Evolutionary conservation across 768 basidiomycete genomes (phyloP), one percentile per base, ranked within the genome.

Genomic region (Kwoniella bestiolae): DNA sequence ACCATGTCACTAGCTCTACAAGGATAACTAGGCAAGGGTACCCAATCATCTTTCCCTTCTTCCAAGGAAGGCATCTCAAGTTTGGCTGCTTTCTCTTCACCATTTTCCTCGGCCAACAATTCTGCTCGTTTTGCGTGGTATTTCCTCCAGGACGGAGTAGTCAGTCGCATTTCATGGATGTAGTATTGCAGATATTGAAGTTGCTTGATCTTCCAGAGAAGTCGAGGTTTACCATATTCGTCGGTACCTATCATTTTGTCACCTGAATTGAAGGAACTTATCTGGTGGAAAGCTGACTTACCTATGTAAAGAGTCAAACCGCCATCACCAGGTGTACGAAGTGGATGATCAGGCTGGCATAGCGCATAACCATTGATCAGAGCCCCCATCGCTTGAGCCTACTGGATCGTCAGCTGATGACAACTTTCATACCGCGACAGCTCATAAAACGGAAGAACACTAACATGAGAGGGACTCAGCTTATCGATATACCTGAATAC

Each of bases 181-280:
- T 76, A 80, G 49, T 75, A 78, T 25, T 73, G 74, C 0, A 80
- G 52, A 52, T 76, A 80, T 53, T 79, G 67, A 11, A 80, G n/a
- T 61, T 80, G 79, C 26, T 59, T 60, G 29, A 76, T 70, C 6
- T 67, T 71, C 51, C 77, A 75, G n/a, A 73, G 58, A 0, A 77
- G 63, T 2, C 66, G 32, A 0, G 44, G 62, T 21, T 59, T 60
- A 47, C 55, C 69, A 16, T 65, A 50, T n/a, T n/a, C 12, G 16
- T 67, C 63, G 18, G 41, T 56, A 28, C 62, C 72, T 65, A 50
- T 16, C 1, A 46, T 28, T 14, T 41, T 14, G 34, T 65, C 52
- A 57, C 32, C 32, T 45, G 26, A 31, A 26, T 5, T 28, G 45
- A 21, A 14, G 38, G 31, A 8, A 46, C 14, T 34, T 57, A n/a